Percentiles rank a stretch among this genome's conserved stretches.
These are phyloP conservation scores for Prunus dulcis DNA, from an alignment of 306 rosid species.

Conservation along the genomic window DNA sequence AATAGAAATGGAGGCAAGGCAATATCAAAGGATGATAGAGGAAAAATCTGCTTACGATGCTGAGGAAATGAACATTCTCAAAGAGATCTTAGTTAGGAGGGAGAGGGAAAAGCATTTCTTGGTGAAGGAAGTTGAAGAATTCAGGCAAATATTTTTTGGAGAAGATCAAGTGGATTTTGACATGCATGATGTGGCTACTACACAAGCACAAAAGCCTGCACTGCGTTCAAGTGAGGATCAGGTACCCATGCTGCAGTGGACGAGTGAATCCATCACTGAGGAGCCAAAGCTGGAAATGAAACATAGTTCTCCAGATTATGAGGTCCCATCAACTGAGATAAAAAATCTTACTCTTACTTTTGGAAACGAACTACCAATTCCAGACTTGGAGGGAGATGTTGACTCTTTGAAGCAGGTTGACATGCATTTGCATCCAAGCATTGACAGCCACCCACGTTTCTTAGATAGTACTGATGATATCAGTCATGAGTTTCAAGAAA, in stretches of 20 bases:
- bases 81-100: slow-evolving; percentile 51
- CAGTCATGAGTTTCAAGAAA: slow-evolving; percentile 16
- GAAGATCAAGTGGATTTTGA: slow-evolving; percentile 29
- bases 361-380: slow-evolving; percentile 29
- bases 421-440: slow-evolving; percentile 10
- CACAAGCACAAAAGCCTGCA: background rate
- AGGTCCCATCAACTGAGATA: slow-evolving; percentile 25
- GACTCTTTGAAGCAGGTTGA: slow-evolving; percentile 17
- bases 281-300: slow-evolving; percentile 20
- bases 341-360: slow-evolving; percentile 20
- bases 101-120: slow-evolving; percentile 52
- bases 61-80: slow-evolving; percentile 57
- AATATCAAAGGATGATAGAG: slow-evolving; percentile 51
- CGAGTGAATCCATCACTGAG: background rate
- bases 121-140: slow-evolving; percentile 43
- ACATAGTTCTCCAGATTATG: slow-evolving; percentile 19
- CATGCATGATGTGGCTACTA: slow-evolving; percentile 21
- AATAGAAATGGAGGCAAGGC: slow-evolving; percentile 53
- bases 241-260: slow-evolving; percentile 5
- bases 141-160: slow-evolving; percentile 31
- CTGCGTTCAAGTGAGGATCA: slow-evolving; percentile 18
- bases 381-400: slow-evolving; percentile 11
- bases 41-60: slow-evolving; percentile 46
- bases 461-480: background rate
- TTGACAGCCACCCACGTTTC: slow-evolving; percentile 4